These are phyloP conservation scores for Maudiozyma bulderi DNA, from an alignment of 805 yeast genomes.

Conservation along the genomic window DNA sequence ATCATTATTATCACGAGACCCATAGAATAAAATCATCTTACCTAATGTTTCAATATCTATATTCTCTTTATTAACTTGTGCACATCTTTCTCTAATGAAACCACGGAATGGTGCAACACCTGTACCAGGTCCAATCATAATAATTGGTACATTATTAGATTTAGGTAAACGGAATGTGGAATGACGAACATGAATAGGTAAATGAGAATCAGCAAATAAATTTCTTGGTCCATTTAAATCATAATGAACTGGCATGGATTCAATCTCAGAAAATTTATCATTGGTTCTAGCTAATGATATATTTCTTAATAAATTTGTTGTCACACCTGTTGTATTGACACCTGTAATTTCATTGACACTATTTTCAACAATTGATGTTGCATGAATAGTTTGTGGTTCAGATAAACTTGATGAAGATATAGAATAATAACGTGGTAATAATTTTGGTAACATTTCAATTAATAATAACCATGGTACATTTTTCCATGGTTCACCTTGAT, in stretches of 20 bases:
- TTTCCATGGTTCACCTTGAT: constrained; percentile 61
- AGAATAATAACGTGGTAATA: constrained; percentile 93
- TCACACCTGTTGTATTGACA: constrained; percentile 53
- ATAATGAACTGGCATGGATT: constrained; percentile 42
- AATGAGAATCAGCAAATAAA: constrained; percentile 36
- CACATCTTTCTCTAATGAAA: constrained; percentile 78
- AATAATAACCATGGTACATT: constrained; percentile 75
- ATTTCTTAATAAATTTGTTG: constrained; percentile 78
- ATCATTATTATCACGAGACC: constrained; percentile 82
- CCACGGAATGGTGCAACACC: constrained; percentile 99
- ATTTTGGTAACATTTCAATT: constrained; percentile 67
- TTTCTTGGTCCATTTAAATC: constrained; percentile 80
- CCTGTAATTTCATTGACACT: constrained; percentile 25
- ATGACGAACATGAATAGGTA: constrained; percentile 90
- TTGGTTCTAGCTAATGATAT: constrained; percentile 54
- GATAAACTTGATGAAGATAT: constrained; percentile 81
- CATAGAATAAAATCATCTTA: constrained; percentile 68
- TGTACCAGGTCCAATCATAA: constrained; percentile 96
- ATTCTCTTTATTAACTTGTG: constrained; percentile 34
- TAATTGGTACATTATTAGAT: constrained; percentile 71
- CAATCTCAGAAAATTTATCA: constrained; percentile 6
- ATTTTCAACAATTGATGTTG: constrained; percentile 89
- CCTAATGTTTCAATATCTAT: constrained; percentile 44
- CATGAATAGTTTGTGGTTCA: constrained; percentile 65
- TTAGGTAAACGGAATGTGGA: constrained; percentile 91